phyloP scores from a whole-genome alignment of 768 basidiomycete species.

The Agaricus subrufescens region DNA sequence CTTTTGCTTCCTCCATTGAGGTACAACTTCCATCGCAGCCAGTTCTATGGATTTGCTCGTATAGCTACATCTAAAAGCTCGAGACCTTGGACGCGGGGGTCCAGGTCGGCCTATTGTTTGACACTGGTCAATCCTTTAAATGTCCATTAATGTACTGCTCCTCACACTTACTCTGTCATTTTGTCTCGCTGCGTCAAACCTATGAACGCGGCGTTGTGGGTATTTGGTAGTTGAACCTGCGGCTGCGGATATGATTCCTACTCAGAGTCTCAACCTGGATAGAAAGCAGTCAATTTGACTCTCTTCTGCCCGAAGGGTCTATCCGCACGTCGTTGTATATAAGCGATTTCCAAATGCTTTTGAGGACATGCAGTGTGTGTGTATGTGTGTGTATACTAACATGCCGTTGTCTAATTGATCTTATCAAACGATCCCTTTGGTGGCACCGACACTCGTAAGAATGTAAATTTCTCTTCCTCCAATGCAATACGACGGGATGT shows the following conservation, averaged over 20 bases:
- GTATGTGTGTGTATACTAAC: not conserved
- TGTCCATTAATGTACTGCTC: not conserved
- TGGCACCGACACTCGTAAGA: too few relatives aligned
- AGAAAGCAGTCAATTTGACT: slow-evolving; percentile 1
- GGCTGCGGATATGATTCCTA: not conserved
- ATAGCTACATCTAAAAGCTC: not conserved
- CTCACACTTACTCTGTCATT: not conserved
- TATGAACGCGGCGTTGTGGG: not conserved
- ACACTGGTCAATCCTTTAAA: not conserved
- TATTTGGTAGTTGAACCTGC: not conserved
- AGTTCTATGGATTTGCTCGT: not conserved
- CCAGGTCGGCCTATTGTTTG: not conserved
- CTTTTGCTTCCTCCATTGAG: not conserved
- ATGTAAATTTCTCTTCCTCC: too few relatives aligned
- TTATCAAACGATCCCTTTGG: too few relatives aligned
- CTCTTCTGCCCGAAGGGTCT: not conserved
- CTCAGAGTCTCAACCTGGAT: slow-evolving; percentile 1
- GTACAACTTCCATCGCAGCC: not conserved
- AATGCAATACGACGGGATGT: too few relatives aligned
- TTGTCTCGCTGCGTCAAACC: not conserved
- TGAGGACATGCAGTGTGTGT: too few relatives aligned
- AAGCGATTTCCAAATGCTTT: not conserved
- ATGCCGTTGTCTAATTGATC: too few relatives aligned
- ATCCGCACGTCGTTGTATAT: not conserved
- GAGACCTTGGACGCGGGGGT: not conserved